Percentiles rank a stretch among this genome's conserved stretches.
These are phyloP conservation scores for Mallotus nudiflorus DNA, from an alignment of 345 rosid species.

Conservation along the genomic window DNA sequence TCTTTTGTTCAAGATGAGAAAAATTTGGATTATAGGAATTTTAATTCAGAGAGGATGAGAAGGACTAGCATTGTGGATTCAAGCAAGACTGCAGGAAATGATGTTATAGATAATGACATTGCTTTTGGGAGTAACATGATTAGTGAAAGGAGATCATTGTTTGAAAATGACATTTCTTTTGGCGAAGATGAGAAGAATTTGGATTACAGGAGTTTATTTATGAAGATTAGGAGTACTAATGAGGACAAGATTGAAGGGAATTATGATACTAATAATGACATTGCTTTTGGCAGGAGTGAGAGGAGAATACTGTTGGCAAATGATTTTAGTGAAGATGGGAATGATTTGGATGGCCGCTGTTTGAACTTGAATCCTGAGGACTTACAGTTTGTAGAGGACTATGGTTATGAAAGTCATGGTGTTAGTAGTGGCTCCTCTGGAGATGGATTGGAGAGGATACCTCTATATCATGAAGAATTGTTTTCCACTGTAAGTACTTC, in stretches of 20 bases:
- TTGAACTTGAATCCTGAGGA: constrained; percentile 16
- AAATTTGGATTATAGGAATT: neutral
- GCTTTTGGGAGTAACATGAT: neutral
- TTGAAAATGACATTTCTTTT: neutral
- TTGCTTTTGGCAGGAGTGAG: neutral
- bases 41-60: neutral
- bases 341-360: constrained; percentile 13
- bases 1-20: neutral
- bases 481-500: constrained; percentile 14
- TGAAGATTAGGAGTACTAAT: neutral
- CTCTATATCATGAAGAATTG: constrained; percentile 10
- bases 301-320: neutral
- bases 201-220: neutral
- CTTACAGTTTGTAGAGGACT: constrained; percentile 3
- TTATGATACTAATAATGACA: neutral
- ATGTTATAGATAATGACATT: too few relatives aligned
- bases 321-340: constrained; percentile 8
- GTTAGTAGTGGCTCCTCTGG: neutral
- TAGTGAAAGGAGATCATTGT: neutral
- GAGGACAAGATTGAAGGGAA: neutral
- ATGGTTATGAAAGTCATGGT: constrained; percentile 14
- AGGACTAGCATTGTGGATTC: neutral
- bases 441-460: constrained; percentile 9
- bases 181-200: neutral
- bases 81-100: constrained; percentile 2